Evolutionary conservation across 495 filamentous ascomycete genomes (phyloP), one percentile per base, ranked within the genome.

Genomic region (Daldinia vernicosa): DNA sequence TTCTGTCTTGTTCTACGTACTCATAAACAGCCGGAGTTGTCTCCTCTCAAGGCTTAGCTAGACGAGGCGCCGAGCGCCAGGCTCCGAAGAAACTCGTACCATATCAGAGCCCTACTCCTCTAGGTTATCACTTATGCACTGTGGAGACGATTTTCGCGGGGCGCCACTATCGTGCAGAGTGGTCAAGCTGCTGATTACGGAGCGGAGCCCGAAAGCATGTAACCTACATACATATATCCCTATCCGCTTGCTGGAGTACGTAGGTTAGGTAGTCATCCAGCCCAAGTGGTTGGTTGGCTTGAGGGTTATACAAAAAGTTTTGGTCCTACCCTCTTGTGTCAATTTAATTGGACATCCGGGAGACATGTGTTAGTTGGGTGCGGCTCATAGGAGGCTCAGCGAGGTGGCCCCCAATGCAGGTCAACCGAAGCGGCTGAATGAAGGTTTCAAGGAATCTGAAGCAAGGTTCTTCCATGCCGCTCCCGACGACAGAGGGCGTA

Each of bases 341-440:
- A 14, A 60, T 66, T 43, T 73, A 51, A 73, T 73, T 73, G 70
- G 70, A 26, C 35, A 55, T 52, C 24, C 50, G 58, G 51, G 19
- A 72, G 69, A 72, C 68, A 66, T 74, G 75, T 76, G 66, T 69
- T 63, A 77, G 74, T 75, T 74, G 74, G 71, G 71, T 77, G 75
- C 75, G 75, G 75, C 75, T 77, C 74, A 63, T 54, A 75, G 58
- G 75, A 72, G 75, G 75, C 75, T 77, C 72, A 75, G 71, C 66
- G 67, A 68, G 60, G 63, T 66, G 66, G 65, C 65, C 69, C 43
- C 61, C 66, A 66, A 73, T 70, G 72, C 69, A 72, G 69, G 62
- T 74, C 67, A 67, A 69, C 72, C 69, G 75, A 66, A 70, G 75
- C 67, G 73, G 73, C 73, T 77, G 57, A 75, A 77, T 71, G 47